Percentiles rank a stretch among this genome's conserved stretches.
Evolutionary conservation across 2,329 filamentous ascomycete species (phyloP).

Genomic region (Aspergillus sp.): DNA sequence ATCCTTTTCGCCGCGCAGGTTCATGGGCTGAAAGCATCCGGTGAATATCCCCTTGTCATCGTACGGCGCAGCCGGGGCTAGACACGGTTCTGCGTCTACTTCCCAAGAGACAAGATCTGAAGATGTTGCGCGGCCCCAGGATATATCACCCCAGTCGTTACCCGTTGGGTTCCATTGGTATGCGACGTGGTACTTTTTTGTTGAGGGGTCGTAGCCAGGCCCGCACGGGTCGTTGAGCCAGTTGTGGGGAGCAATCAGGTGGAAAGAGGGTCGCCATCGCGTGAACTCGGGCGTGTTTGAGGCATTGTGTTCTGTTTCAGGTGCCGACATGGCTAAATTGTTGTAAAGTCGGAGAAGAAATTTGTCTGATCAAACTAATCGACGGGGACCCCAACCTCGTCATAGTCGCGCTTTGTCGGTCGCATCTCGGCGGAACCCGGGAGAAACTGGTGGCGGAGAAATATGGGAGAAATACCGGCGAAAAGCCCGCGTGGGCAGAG

Average conservation of each 20-base stretch:
- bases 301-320: not conserved
- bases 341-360: not conserved
- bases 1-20: constrained; percentile 29
- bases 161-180: constrained; percentile 51
- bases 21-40: constrained; percentile 42
- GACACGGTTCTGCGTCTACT: constrained; percentile 30
- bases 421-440: not conserved
- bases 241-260: constrained; percentile 41
- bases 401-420: not conserved
- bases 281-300: constrained; percentile 1
- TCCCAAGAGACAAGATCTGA: constrained; percentile 46
- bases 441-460: not conserved
- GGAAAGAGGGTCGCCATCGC: constrained; percentile 38
- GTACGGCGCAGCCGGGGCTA: constrained; percentile 42
- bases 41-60: constrained; percentile 50
- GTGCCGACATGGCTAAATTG: not conserved
- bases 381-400: not conserved
- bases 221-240: constrained; percentile 54
- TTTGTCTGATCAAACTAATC: not conserved
- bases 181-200: constrained; percentile 46
- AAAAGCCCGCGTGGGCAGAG: not conserved
- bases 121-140: constrained; percentile 48
- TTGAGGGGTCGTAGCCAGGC: constrained; percentile 44
- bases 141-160: constrained; percentile 49
- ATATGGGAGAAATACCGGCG: not conserved